phyloP scores from a whole-genome alignment of 2,329 filamentous ascomycete species.

The Aureobasidium vineae region DNA sequence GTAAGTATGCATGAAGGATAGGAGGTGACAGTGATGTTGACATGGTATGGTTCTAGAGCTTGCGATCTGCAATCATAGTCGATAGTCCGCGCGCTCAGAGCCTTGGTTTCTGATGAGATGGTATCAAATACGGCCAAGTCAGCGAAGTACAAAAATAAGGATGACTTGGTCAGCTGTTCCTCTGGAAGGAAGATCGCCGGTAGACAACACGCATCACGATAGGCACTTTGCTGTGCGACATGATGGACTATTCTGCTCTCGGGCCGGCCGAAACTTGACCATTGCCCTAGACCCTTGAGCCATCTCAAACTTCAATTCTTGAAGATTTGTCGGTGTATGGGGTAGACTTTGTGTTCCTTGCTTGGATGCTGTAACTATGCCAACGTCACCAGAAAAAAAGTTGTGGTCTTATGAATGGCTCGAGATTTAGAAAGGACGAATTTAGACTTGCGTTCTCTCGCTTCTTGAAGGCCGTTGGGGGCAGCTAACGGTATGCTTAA shows the following conservation, averaged over 20 bases:
- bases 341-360: neutral
- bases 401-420: neutral
- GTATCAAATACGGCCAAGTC: neutral
- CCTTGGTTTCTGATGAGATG: neutral
- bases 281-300: neutral
- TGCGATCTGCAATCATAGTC: constrained; percentile 12
- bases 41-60: neutral
- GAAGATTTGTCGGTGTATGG: neutral
- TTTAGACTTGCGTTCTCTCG: constrained; percentile 9
- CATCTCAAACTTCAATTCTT: too few species aligned
- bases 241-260: neutral
- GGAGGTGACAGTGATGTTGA: neutral
- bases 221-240: neutral
- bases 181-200: too few species aligned
- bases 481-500: constrained; percentile 17
- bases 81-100: neutral
- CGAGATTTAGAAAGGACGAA: neutral
- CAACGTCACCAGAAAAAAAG: neutral
- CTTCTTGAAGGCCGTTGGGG: constrained; percentile 9
- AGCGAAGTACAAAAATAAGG: neutral
- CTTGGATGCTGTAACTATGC: neutral
- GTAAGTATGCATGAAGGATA: neutral
- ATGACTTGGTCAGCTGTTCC: neutral
- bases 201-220: neutral
- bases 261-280: neutral